Evolutionary conservation across 2,329 filamentous ascomycete genomes (phyloP), one percentile per base, ranked within the genome.

Genomic region (Cladobotryum mycophilum): DNA sequence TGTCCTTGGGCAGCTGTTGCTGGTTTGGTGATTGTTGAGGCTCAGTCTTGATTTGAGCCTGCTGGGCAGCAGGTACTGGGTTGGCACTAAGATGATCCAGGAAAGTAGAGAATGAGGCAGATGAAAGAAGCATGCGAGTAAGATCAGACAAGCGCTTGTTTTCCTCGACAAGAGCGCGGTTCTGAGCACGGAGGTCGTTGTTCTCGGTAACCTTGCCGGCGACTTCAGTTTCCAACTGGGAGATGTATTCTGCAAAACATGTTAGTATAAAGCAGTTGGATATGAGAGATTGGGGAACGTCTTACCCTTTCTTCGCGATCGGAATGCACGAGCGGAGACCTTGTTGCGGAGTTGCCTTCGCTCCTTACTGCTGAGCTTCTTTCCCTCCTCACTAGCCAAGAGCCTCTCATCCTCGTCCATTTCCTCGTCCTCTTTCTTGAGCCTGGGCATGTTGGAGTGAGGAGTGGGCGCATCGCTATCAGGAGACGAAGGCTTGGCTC

Each of bases 331-430:
- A 55, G 93, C 93, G 40, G 93, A 99, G 4, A 99, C 93, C 74
- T 99, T 99, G 80, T 99, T 99, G 57, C 93, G 84, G n/a, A 99
- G 80, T 70, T 97, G 93, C 59, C 93, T 85, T 54, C 93, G 85
- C 72, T 97, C 91, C 74, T 97, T 97, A 76, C 89, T 95, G 71
- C 85, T 93, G n/a, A 99, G 80, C 76, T 96, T 96, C 84, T 99
- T 99, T 62, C 92, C 93, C 72, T 96, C 92, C 63, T 99, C 93
- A 54, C 90, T 96, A n/a, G 89, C 89, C 18, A 96, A 77, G 9
- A 96, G 77, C 58, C 89, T 81, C 76, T 97, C 93, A 61, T 97
- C 93, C 68, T 96, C 92, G 61, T 99, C 93, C 92, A 99, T 97
- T 48, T 97, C 92, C 55, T 96, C 91, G 62, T 97, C 91, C 41